Base-by-base conservation (phyloP, 2,329 filamentous ascomycete species). In the Sporothrix brunneoviolacea region DNA sequence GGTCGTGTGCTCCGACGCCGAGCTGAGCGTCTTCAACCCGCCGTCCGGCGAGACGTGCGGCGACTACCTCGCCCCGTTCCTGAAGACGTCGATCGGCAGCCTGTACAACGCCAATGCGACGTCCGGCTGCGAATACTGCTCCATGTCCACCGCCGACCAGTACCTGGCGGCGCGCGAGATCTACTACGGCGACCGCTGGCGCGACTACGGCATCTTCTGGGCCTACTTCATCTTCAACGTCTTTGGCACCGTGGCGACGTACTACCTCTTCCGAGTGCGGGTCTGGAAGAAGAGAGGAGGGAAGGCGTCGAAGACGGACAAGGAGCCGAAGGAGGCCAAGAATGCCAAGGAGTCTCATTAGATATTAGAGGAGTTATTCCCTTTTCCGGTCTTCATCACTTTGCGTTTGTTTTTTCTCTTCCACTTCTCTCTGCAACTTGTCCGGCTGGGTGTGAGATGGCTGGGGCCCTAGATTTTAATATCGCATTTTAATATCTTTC, bases 181-280 rank as follows among this genome's bases (percentile, higher is more conserved):
- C 36, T 66, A 62, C 19, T 83, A 75, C 57, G 59, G 53, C 3
- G 72, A 83, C 48, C 61, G 79, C 3, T 88, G 84, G 83, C 72
- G 83, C 51, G 86, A 88, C 61, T 87, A 81, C 52, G 85, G 84
- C 2, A 71, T 88, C 36, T 68, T 88, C 59, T 88, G 82, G 77
- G 80, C 71, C 0, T 88, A 77, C 58, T 75, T 88, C 35, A 53
- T 67, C 0, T 84, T 87, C 64, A 85, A 88, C 58, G 73, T 85
- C 35, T 64, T 66, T 35, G 67, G 74, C 2, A 81, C 83, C 0
- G 68, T 86, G 3, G 55, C 71, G 10, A 64, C 82, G 1, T 88
- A 88, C 64, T 88, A 77, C 63, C 57, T 80, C 18, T 78, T 82
- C 59, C 68, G 82, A 13, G 80, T 84, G 4, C 65, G 64, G 58